Percentiles rank a stretch among this genome's conserved stretches.
Conservation (phyloP, 495 filamentous ascomycete species). For the Clohesyomyces aquaticus region DNA sequence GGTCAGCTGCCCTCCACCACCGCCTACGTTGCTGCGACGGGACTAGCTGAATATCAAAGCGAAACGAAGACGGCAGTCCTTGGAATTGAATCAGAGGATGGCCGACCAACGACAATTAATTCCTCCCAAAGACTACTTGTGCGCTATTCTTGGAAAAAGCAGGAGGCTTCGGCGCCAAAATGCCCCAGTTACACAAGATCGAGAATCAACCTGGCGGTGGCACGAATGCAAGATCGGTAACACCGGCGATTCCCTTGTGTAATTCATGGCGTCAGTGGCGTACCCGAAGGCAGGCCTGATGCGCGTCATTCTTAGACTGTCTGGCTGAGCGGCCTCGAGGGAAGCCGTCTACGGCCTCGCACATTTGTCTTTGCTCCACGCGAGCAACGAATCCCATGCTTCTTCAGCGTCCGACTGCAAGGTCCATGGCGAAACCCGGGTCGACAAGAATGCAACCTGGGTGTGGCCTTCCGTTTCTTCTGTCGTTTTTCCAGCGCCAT, state of each 20-base stretch:
- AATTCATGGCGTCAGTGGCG: constrained; percentile 32
- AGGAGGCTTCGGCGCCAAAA: constrained; percentile 10
- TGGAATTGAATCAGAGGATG: too few species aligned
- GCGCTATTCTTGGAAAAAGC: constrained; percentile 11
- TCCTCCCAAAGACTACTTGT: too few species aligned
- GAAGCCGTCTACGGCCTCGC: constrained; percentile 17
- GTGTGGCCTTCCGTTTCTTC: neutral
- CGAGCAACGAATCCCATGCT: constrained; percentile 25
- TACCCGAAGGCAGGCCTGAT: constrained; percentile 27
- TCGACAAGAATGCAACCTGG: neutral
- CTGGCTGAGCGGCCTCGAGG: constrained; percentile 18
- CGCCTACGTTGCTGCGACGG: neutral
- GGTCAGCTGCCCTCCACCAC: neutral
- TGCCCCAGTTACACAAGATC: constrained; percentile 27
- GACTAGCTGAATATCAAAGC: too few species aligned
- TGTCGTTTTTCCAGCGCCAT: neutral
- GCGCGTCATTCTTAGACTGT: constrained; percentile 34
- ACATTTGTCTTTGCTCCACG: constrained; percentile 25
- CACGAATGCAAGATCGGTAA: constrained; percentile 32
- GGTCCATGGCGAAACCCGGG: neutral
- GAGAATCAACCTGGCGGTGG: constrained; percentile 30
- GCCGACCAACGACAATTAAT: too few species aligned
- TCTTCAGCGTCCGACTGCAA: neutral
- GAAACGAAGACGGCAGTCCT: too few species aligned
- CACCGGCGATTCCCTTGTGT: constrained; percentile 28